Evolutionary conservation across 768 basidiomycete species (phyloP).

Genomic region (Botryobasidium botryosum): DNA sequence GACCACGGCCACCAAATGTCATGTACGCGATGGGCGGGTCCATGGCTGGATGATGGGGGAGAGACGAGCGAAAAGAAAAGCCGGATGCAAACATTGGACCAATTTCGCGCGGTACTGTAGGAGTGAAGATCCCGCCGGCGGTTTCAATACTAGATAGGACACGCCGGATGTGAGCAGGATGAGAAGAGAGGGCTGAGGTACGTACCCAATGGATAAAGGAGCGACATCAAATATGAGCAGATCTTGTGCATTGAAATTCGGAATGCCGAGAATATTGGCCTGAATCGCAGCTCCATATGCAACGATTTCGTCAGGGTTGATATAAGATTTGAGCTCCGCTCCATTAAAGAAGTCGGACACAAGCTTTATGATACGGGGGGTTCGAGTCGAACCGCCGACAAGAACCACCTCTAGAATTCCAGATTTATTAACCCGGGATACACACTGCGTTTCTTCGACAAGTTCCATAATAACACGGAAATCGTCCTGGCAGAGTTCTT

Average conservation of each 20-base stretch:
- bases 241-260: slow-evolving; percentile 94
- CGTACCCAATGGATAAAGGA: slow-evolving; percentile 64
- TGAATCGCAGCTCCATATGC: slow-evolving; percentile 99
- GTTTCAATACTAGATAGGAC: slow-evolving; percentile 28
- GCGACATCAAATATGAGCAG: slow-evolving; percentile 88
- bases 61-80: no score
- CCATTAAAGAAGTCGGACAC: slow-evolving; percentile 98
- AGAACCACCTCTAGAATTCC: slow-evolving; percentile 94
- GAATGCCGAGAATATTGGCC: slow-evolving; percentile 94
- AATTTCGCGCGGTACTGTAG: no score
- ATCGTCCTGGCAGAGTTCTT: slow-evolving; percentile 86
- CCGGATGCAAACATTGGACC: no score
- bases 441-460: slow-evolving; percentile 94
- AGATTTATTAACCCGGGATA: slow-evolving; percentile 94
- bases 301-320: slow-evolving; percentile 98
- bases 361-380: slow-evolving; percentile 92
- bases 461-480: slow-evolving; percentile 89
- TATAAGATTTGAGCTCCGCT: slow-evolving; percentile 97
- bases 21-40: no score
- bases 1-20: no score
- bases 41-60: slow-evolving; percentile 70
- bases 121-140: slow-evolving; percentile 45
- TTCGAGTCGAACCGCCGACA: slow-evolving; percentile 96
- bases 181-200: slow-evolving; percentile 10
- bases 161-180: slow-evolving; percentile 22